These are phyloP conservation scores for Cryomyces minteri DNA, from an alignment of 495 filamentous ascomycete genomes.

Conservation along the genomic window DNA sequence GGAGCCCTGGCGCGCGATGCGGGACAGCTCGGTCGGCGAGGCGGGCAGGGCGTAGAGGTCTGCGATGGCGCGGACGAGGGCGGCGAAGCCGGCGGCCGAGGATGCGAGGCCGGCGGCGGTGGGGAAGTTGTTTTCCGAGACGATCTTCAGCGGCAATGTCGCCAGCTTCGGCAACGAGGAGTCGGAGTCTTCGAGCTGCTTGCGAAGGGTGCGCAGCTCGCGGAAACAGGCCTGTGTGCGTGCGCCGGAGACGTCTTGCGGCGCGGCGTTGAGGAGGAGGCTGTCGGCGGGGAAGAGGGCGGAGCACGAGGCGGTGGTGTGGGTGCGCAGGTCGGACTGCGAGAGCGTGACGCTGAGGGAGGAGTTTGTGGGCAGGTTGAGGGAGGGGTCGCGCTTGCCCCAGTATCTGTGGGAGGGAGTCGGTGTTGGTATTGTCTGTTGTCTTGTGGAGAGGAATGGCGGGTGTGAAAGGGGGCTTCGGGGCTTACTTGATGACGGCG, in stretches of 20 bases:
- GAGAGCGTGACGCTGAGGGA: conserved; percentile 93
- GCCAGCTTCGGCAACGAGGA: conserved; percentile 61
- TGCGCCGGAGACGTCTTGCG: conserved; percentile 68
- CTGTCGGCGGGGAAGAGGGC: conserved; percentile 54
- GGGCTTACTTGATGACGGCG: conserved; percentile 84
- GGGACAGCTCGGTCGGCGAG: conserved; percentile 58
- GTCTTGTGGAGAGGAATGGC: too few relatives aligned
- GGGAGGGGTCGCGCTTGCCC: conserved; percentile 82
- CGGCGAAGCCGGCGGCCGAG: conserved; percentile 87
- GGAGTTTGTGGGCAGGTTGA: conserved; percentile 95
- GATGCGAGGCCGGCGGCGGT: conserved; percentile 92
- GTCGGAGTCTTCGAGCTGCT: conserved; percentile 50
- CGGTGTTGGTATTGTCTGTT: not conserved
- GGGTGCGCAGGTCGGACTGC: conserved; percentile 80
- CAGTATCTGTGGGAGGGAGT: conserved; percentile 52
- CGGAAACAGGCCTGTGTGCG: conserved; percentile 83
- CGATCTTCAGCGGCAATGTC: conserved; percentile 54
- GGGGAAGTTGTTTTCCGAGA: conserved; percentile 95
- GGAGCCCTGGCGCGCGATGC: conserved; percentile 87
- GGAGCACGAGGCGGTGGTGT: conserved; percentile 90
- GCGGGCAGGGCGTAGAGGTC: conserved; percentile 73
- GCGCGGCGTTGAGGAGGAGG: conserved; percentile 66
- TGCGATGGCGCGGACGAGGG: conserved; percentile 81
- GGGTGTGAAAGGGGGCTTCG: conserved; percentile 4
- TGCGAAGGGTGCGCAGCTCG: conserved; percentile 59